phyloP scores from a whole-genome alignment of 176 grass and related monocot species.

The Oryza officinalis region DNA sequence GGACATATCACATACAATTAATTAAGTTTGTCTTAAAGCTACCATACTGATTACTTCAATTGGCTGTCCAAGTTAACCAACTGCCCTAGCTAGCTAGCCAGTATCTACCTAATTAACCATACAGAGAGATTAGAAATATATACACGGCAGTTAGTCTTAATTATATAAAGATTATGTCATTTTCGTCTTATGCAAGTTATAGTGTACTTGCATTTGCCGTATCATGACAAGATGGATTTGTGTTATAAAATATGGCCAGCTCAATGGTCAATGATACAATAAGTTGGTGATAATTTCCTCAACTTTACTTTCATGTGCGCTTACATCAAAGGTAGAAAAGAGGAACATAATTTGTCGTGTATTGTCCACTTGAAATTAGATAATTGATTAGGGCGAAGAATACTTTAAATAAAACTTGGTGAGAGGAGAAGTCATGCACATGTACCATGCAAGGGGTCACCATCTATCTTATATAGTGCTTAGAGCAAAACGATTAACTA shows the following conservation, averaged over 20 bases:
- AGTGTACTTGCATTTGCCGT: neutral
- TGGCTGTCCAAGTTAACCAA: conserved; percentile 38
- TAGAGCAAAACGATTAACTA: neutral
- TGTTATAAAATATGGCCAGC: conserved; percentile 1
- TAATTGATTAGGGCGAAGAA: neutral
- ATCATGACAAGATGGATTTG: conserved; percentile 21
- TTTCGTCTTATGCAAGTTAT: conserved; percentile 28
- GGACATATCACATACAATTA: neutral
- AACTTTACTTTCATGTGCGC: neutral
- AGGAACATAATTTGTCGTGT: conserved; percentile 14
- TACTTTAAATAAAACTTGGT: neutral
- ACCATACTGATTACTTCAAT: conserved; percentile 9
- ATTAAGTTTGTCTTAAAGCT: conserved; percentile 24
- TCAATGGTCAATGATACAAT: conserved; percentile 23
- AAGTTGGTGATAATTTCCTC: conserved; percentile 6
- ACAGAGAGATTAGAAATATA: neutral
- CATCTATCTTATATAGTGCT: neutral
- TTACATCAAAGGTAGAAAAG: conserved; percentile 35
- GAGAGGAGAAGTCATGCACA: neutral
- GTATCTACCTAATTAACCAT: conserved; percentile 20
- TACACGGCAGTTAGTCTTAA: conserved; percentile 5
- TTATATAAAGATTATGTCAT: conserved; percentile 23
- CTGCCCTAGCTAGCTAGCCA: conserved; percentile 7
- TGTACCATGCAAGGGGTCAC: neutral
- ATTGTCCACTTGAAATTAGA: neutral